phyloP scores from a whole-genome alignment of 148 eudicot genomes.

The Linanthus parryae region DNA sequence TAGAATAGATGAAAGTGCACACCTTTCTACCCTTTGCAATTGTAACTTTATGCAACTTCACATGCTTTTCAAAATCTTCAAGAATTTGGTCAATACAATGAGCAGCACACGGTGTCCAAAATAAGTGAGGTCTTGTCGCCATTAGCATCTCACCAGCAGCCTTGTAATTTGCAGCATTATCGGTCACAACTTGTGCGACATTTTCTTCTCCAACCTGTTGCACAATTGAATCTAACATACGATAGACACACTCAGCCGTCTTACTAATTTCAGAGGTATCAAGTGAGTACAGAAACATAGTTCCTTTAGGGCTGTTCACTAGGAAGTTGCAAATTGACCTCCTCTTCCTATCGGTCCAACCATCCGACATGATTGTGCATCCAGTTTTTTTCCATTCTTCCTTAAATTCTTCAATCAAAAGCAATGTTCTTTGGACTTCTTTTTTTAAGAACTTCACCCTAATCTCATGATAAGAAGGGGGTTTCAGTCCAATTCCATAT shows the following conservation, averaged over 20 bases:
- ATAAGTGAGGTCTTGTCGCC: slow-evolving; percentile 7
- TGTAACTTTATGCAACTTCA: neutral
- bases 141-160: slow-evolving; percentile 11
- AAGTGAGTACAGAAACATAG: slow-evolving; percentile 7
- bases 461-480: neutral
- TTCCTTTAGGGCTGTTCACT: slow-evolving; percentile 3
- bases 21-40: slow-evolving; percentile 6
- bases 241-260: slow-evolving; percentile 1
- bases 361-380: neutral
- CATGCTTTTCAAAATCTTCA: slow-evolving; percentile 6
- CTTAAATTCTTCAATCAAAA: neutral
- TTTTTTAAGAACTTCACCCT: neutral
- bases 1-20: slow-evolving; percentile 6
- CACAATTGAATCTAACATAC: slow-evolving; percentile 9
- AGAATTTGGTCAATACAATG: slow-evolving; percentile 10
- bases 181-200: neutral
- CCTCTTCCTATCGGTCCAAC: too few relatives aligned
- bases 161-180: slow-evolving; percentile 6
- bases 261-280: slow-evolving; percentile 11
- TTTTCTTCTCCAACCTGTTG: slow-evolving; percentile 7
- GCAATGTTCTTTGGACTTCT: neutral
- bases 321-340: neutral
- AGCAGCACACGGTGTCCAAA: slow-evolving; percentile 10
- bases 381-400: neutral
- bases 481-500: neutral